Evolutionary conservation across 805 yeast genomes (phyloP), one percentile per base, ranked within the genome.

Genomic region (Barnettozyma californica): DNA sequence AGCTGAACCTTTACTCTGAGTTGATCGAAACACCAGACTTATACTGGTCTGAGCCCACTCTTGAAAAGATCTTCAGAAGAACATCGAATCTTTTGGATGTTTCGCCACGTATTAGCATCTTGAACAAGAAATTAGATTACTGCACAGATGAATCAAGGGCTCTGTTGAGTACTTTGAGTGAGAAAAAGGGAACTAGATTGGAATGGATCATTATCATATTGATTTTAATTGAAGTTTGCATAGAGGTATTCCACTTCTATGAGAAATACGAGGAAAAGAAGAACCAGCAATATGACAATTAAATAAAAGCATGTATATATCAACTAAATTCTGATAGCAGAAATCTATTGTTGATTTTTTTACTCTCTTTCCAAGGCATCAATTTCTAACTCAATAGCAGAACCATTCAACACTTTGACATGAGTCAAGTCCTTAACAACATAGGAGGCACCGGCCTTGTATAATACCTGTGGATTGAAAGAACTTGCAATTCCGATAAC

Each of bases 11-110:
- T 29, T 89, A 91, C 64, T 85, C 92, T 9, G 96, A 90, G 59
- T 73, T 91, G 50, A 87, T 88, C 27, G 97, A 90, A 57, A 88
- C 95, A 0, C 97, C 97, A 0, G 97, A 91, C 63, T 67, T 89
- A 39, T 91, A 90, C 65, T 91, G 97, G 97, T 78, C 88, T 41
- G 96, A 90, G 61, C 95, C 97, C 1, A 80, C 81, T 31, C 69
- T 91, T 46, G 97, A 91, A 61, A 74, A 75, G 46, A 80, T 89
- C 9, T 91, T 88, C 64, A 77, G 81, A 43, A 74, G 78, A 18
- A 81, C 88, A 8, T 84, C 95, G 0, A 76, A 76, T 43, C 78
- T 78, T 20, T 69, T 91, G 48, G 97, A 91, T 58, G 81, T 91
- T 27, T 73, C 75, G 27, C 86, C 92, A 6, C 72, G 97, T 52